Percentiles rank a stretch among this genome's conserved stretches.
Conservation (phyloP, 2,329 filamentous ascomycete genomes). For the Lecanoromycetidae sp. region DNA sequence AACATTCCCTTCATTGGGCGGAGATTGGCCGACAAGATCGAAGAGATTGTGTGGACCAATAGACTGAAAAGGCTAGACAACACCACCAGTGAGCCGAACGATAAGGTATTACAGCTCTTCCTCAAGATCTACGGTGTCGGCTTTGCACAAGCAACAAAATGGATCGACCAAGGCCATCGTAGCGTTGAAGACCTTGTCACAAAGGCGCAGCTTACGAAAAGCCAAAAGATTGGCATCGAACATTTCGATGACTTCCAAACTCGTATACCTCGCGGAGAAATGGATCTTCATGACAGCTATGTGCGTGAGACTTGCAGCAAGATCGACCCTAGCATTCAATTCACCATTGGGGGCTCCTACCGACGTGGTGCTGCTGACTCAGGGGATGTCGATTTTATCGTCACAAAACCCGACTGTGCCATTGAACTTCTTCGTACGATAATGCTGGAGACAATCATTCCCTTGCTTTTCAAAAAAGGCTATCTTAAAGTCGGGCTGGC, state of each 20-base stretch:
- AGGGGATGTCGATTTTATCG: slow-evolving; percentile 74
- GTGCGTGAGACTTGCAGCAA: slow-evolving; percentile 47
- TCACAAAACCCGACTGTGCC: slow-evolving; percentile 52
- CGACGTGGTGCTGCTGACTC: slow-evolving; percentile 62
- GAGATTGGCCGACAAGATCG: slow-evolving; percentile 70
- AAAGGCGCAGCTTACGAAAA: slow-evolving; percentile 51
- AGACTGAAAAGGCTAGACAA: slow-evolving; percentile 60
- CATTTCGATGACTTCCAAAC: slow-evolving; percentile 68
- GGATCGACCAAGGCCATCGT: slow-evolving; percentile 62
- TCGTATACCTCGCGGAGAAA: slow-evolving; percentile 66
- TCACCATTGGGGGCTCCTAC: slow-evolving; percentile 75
- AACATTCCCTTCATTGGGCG: slow-evolving; percentile 56
- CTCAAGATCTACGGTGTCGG: slow-evolving; percentile 72
- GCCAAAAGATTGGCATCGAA: slow-evolving; percentile 64
- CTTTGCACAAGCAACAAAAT: slow-evolving; percentile 54
- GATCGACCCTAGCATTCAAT: slow-evolving; percentile 53
- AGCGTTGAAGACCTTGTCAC: slow-evolving; percentile 59
- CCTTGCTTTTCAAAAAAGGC: slow-evolving; percentile 42
- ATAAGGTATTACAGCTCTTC: slow-evolving; percentile 56
- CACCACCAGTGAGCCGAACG: slow-evolving; percentile 53
- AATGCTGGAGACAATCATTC: slow-evolving; percentile 51
- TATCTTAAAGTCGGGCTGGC: slow-evolving; percentile 65
- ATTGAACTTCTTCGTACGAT: slow-evolving; percentile 48
- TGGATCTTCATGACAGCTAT: slow-evolving; percentile 53
- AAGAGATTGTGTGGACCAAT: slow-evolving; percentile 72